Evolutionary conservation across 306 rosid genomes (phyloP).

Genomic region (Chamaecrista fasciculata): DNA sequence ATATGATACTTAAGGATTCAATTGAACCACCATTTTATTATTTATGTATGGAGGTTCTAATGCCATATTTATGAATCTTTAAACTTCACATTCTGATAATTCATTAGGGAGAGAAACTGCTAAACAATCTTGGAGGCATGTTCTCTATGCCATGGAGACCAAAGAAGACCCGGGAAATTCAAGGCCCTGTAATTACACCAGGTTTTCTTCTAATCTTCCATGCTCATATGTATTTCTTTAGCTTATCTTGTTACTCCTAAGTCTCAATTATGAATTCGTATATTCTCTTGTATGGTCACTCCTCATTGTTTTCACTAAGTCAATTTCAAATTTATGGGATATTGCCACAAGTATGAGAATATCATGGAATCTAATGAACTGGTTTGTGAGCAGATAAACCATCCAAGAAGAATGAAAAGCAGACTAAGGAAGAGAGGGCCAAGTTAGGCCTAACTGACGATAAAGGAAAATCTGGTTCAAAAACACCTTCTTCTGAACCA

Average conservation of each 20-base stretch:
- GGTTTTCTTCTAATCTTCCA: conserved; percentile 45
- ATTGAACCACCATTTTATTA: too few species aligned
- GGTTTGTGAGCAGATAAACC: conserved; percentile 44
- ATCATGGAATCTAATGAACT: conserved; percentile 19
- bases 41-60: not conserved
- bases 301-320: not conserved
- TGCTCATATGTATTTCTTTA: not conserved
- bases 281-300: not conserved
- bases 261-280: not conserved
- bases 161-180: conserved; percentile 59
- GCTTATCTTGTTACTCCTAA: not conserved
- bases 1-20: too few species aligned
- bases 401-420: conserved; percentile 34
- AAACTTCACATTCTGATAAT: not conserved
- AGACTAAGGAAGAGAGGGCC: conserved; percentile 47
- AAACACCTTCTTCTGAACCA: conserved; percentile 59
- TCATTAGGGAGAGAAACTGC: conserved; percentile 89
- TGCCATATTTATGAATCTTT: not conserved
- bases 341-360: not conserved
- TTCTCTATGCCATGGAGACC: conserved; percentile 88
- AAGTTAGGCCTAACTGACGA: conserved; percentile 64
- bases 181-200: conserved; percentile 74
- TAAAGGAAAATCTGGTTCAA: conserved; percentile 54
- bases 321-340: not conserved
- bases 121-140: conserved; percentile 93